Evolutionary conservation across 805 yeast genomes (phyloP).

Genomic region (Candida nitratophila): DNA sequence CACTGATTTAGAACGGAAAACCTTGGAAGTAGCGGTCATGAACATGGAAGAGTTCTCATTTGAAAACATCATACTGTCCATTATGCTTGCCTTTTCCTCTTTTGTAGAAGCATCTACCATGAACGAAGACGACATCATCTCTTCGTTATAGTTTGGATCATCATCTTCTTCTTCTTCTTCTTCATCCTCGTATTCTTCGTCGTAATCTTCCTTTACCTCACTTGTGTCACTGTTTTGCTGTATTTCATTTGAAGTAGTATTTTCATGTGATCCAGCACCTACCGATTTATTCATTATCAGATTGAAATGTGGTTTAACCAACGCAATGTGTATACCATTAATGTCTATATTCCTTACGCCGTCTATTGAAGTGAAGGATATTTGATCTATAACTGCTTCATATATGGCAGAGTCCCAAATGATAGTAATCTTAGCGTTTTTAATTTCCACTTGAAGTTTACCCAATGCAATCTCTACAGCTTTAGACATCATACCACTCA

Average conservation of each 20-base stretch:
- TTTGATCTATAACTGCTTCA: constrained; percentile 26
- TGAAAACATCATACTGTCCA: constrained; percentile 57
- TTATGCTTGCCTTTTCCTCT: constrained; percentile 15
- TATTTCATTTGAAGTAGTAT: too few relatives aligned
- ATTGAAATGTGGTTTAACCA: constrained; percentile 33
- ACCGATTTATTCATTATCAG: neutral
- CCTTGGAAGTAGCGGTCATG: constrained; percentile 70
- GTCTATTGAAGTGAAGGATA: constrained; percentile 32
- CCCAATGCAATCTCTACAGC: constrained; percentile 66
- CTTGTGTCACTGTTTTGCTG: too few relatives aligned
- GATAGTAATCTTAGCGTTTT: constrained; percentile 39
- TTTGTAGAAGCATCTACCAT: constrained; percentile 10
- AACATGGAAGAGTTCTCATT: constrained; percentile 68
- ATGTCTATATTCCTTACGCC: constrained; percentile 37
- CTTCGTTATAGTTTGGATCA: constrained; percentile 29
- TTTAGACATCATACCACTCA: constrained; percentile 51
- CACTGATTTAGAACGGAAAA: constrained; percentile 18
- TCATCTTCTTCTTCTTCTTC: constrained; percentile 21
- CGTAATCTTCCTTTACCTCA: neutral
- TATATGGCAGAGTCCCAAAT: constrained; percentile 37
- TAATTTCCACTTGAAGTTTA: constrained; percentile 45
- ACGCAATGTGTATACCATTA: constrained; percentile 31
- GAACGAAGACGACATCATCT: constrained; percentile 28
- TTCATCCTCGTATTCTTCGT: constrained; percentile 2
- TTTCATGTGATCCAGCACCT: neutral